Base-by-base conservation (phyloP, 306 rosid species). In the Fragaria vesca region DNA sequence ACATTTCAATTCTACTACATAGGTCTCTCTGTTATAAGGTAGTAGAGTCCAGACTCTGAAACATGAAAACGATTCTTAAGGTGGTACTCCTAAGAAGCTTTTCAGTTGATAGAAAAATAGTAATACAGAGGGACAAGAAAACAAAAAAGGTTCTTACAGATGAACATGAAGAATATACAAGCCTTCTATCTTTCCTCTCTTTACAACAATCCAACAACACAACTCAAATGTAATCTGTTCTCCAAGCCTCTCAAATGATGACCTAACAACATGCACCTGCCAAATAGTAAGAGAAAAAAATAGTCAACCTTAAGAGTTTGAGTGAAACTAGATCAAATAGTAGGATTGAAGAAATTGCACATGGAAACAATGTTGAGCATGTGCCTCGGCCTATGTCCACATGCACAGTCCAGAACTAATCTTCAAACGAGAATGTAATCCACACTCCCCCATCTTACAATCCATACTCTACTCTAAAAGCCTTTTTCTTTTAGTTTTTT, bases 251-350 rank as follows among this genome's bases (percentile, higher is more conserved):
- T 87, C 66, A 96, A 83, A 87, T 93, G 99, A 82, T 96, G 99
- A 68, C 99, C 99, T 83, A 96, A 82, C 69, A 96, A 85, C 99
- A 96, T 96, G 78, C 99, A 96, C 99, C 99, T 96, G 93, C 80
- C 65, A 82, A 26, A 77, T 69, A 52, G 17, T 12, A 61, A 76
- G 73, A 12, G 71, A 52, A 75, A 62, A 5, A 55, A 28, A 0
- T 1, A 46, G 4, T 36, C 54, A 72, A 30, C 21, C 46, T 43
- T 30, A 28, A 62, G 36, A 30, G 42, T 28, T 12, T 60, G 51
- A 38, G 26, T 6, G 32, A 46, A 72, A 78, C 17, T 26, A 54
- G 43, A 20, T 34, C 77, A 9, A 63, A 28, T 21, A 28, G 32
- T 5, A 74, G 58, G 50, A 24, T 75, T 63, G 36, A 8, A 42